Percentiles rank a stretch among this genome's conserved stretches.
Conservation (phyloP, 164 flowering plant species). For the Santalum album region DNA sequence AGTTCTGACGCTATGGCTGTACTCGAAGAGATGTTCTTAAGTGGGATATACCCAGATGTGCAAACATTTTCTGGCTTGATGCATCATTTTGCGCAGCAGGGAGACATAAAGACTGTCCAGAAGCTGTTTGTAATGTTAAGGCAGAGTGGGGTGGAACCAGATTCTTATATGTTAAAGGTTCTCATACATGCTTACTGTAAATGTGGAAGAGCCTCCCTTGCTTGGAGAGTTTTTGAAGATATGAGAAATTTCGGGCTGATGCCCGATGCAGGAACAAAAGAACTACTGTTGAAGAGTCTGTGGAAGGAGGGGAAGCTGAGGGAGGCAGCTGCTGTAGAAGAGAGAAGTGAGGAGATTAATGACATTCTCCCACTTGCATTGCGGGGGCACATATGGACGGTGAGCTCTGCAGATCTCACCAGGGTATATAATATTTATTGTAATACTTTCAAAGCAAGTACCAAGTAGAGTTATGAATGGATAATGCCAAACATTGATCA, state of each 20-base stretch:
- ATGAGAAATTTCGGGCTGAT: conserved; percentile 45
- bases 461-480: conserved; percentile 2
- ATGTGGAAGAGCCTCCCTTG: conserved; percentile 61
- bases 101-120: conserved; percentile 67
- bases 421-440: conserved; percentile 40
- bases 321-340: conserved; percentile 81
- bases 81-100: conserved; percentile 70
- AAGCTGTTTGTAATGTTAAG: conserved; percentile 64
- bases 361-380: conserved; percentile 39
- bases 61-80: conserved; percentile 82
- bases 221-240: conserved; percentile 72
- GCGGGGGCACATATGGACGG: conserved; percentile 59
- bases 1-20: conserved; percentile 41
- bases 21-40: conserved; percentile 66
- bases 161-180: conserved; percentile 65
- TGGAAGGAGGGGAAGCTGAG: conserved; percentile 85
- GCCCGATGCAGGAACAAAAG: conserved; percentile 69
- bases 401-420: conserved; percentile 43
- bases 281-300: conserved; percentile 73
- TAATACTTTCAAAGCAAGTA: conserved; percentile 17
- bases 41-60: conserved; percentile 55
- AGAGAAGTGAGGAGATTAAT: conserved; percentile 38
- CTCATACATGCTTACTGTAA: conserved; percentile 70
- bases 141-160: conserved; percentile 68
- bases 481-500: too few relatives aligned